Base-by-base conservation (phyloP, 129 eudicot species). In the Chrysanthemum seticuspe region DNA sequence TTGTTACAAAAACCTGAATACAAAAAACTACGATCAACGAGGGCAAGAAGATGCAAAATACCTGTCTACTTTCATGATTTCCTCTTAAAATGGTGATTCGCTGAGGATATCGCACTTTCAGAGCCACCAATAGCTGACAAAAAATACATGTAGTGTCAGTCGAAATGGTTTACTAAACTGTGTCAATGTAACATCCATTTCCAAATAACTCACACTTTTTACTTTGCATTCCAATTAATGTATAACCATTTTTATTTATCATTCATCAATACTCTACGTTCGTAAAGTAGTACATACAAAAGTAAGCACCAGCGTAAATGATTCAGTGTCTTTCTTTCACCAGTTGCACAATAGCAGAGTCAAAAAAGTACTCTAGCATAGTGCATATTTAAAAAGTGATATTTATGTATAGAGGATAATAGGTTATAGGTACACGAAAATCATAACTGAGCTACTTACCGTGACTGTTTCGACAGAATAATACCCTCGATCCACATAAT, bases 31-130 rank as follows among this genome's bases (percentile, higher is more conserved):
- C 16, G 19, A 12, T 25, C 66, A 67, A 60, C 2, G 7, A 21
- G 60, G 34, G 56, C 34, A 80, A 31, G 11, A 64, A 0, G 27
- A 59, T 84, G 48, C 11, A 64, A 0, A 40, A 60, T 84, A 89
- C 96, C 93, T 90, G 96, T 44, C 96, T 85, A 73, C 96, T 90
- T 79, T 90, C 93, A 81, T 87, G 93, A 68, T 87, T 87, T 64
- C 96, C 96, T 79, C 96, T 71, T 18, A 90, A 87, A 79, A 87
- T 90, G 3, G 96, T 87, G 77, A 90, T 87, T 31, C 96, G 74
- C 73, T 85, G 93, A 45, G 86, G 88, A 87, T 90, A 85, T 16
- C 93, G 82, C 63, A 90, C 93, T 67, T 90, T 90, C 52, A 90
- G 77, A 80, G 96, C 90, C 69, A 90, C 96, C 75, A 90, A 78